Conservation (phyloP, 2,329 filamentous ascomycete genomes). For the Colletotrichum noveboracense region DNA sequence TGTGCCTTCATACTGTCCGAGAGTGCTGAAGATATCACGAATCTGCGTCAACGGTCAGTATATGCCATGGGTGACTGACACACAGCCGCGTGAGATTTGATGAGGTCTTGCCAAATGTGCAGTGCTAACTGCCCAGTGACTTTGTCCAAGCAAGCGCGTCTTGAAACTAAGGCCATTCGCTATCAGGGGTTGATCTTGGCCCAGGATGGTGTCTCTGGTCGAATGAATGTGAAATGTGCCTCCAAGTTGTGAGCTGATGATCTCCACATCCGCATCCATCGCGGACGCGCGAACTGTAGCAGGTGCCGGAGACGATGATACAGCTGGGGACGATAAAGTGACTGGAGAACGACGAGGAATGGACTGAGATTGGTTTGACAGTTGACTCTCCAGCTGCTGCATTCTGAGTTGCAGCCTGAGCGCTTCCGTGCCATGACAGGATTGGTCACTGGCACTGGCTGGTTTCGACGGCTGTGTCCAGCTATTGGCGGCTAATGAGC, state of each 20-base stretch:
- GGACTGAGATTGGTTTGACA: neutral
- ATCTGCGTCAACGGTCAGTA: conserved; percentile 33
- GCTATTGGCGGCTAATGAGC: neutral
- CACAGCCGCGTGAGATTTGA: neutral
- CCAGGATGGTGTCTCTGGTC: neutral
- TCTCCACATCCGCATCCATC: conserved; percentile 36
- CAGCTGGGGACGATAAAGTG: neutral
- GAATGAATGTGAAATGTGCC: conserved; percentile 46
- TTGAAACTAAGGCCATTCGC: conserved; percentile 51
- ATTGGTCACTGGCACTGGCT: neutral
- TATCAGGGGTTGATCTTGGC: neutral
- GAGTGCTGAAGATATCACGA: conserved; percentile 45
- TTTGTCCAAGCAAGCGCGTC: conserved; percentile 60
- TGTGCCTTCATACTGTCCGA: conserved; percentile 42
- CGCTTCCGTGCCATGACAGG: neutral
- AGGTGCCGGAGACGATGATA: neutral
- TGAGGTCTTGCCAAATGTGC: conserved; percentile 21
- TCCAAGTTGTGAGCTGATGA: conserved; percentile 38
- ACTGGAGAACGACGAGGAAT: neutral
- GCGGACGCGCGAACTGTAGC: neutral
- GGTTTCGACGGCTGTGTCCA: neutral
- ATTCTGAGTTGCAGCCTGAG: neutral
- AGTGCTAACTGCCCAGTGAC: conserved; percentile 47
- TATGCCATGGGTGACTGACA: neutral
- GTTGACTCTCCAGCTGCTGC: neutral